Evolutionary conservation across 1,139 yeast species (phyloP).

Genomic region (Diutina neorugosa): DNA sequence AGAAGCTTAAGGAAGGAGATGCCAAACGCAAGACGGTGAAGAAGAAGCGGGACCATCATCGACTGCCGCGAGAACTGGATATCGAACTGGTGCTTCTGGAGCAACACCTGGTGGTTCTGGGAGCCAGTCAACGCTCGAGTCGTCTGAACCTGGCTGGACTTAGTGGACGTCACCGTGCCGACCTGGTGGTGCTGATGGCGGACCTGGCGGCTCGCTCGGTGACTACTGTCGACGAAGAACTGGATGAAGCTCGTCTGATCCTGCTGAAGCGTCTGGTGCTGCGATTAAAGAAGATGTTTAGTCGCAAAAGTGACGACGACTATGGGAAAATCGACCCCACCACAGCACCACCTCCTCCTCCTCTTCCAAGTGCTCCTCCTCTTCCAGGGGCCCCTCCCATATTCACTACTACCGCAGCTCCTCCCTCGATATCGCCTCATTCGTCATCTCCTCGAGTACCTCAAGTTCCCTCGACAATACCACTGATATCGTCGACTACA

Average conservation of each 20-base stretch:
- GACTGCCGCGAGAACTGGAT: neutral
- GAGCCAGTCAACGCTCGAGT: neutral
- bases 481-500: neutral
- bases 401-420: neutral
- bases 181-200: neutral
- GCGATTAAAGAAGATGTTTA: neutral
- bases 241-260: neutral
- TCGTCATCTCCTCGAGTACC: neutral
- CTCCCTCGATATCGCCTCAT: neutral
- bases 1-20: slow-evolving; percentile 9
- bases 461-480: neutral
- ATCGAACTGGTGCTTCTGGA: neutral
- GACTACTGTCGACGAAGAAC: neutral
- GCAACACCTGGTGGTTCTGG: neutral
- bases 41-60: neutral
- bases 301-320: neutral
- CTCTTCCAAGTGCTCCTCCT: too few species aligned
- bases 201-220: neutral
- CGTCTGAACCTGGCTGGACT: neutral
- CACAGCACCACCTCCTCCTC: too few species aligned
- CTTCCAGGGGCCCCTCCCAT: neutral
- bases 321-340: too few species aligned
- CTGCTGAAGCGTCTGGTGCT: slow-evolving; percentile 1
- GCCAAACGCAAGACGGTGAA: slow-evolving; percentile 2
- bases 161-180: neutral